Conservation (phyloP, 345 rosid species). For the Cardamine occulta region DNA sequence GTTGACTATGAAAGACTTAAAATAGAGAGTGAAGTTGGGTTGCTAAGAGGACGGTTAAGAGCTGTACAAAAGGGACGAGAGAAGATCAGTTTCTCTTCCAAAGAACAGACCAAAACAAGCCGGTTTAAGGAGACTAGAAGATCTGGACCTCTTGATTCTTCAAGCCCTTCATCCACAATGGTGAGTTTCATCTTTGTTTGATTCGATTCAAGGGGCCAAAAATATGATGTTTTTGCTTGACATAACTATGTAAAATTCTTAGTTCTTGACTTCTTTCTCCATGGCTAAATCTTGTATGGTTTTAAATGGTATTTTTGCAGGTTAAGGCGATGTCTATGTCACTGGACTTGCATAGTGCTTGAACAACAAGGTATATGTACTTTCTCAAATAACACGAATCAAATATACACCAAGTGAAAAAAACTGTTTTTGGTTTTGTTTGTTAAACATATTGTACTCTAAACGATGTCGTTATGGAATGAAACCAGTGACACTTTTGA, state of each 20-base stretch:
- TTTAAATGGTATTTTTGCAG: conserved; percentile 18
- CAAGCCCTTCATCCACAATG: conserved; percentile 37
- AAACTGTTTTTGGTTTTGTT: neutral
- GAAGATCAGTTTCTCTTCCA: conserved; percentile 52
- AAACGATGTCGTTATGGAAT: neutral
- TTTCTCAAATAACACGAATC: conserved; percentile 9
- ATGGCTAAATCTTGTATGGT: neutral
- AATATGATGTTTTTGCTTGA: neutral
- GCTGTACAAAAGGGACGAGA: conserved; percentile 61
- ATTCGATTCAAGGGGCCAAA: no score
- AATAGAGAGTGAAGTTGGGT: conserved; percentile 72
- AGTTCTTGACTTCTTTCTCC: neutral
- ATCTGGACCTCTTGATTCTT: conserved; percentile 23
- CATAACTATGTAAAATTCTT: no score
- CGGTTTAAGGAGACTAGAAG: conserved; percentile 54
- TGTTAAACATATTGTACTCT: neutral
- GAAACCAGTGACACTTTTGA: neutral
- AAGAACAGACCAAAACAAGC: conserved; percentile 50
- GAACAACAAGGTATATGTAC: conserved; percentile 20
- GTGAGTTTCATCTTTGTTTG: conserved; percentile 33
- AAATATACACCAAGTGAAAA: conserved; percentile 1
- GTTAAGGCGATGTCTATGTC: conserved; percentile 27
- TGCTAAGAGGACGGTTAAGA: conserved; percentile 60
- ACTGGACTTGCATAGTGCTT: conserved; percentile 41
- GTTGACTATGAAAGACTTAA: conserved; percentile 69